Percentiles rank a stretch among this genome's conserved stretches.
These are phyloP conservation scores for Botryosphaeria dothidea DNA, from an alignment of 2,329 filamentous ascomycete species.

Conservation along the genomic window DNA sequence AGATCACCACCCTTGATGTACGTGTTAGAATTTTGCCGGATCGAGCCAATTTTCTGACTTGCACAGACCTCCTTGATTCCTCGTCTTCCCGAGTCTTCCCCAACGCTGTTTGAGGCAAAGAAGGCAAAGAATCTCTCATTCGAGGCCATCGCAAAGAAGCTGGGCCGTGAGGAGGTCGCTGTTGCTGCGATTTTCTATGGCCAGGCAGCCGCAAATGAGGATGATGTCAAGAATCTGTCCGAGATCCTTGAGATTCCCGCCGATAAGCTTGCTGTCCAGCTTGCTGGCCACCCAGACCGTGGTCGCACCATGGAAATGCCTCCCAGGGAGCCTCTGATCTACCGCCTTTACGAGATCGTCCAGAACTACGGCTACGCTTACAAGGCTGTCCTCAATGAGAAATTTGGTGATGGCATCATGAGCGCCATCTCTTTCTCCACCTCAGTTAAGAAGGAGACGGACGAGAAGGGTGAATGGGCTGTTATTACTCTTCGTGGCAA, in stretches of 20 bases:
- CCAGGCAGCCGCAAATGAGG: conserved; percentile 70
- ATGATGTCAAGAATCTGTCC: conserved; percentile 70
- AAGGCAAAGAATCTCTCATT: conserved; percentile 74
- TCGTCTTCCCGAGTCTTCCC: conserved; percentile 69
- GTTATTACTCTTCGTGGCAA: conserved; percentile 82
- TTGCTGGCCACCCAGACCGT: conserved; percentile 76
- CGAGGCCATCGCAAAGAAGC: conserved; percentile 70
- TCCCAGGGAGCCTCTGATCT: conserved; percentile 82
- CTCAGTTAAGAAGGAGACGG: conserved; percentile 90
- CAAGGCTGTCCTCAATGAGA: conserved; percentile 94
- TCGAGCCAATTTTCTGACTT: conserved; percentile 21
- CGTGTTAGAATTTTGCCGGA: background rate
- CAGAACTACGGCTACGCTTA: conserved; percentile 97
- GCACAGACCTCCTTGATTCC: conserved; percentile 64
- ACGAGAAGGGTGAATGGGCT: conserved; percentile 81
- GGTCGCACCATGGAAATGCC: conserved; percentile 81
- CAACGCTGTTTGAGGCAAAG: conserved; percentile 79
- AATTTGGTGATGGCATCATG: conserved; percentile 83
- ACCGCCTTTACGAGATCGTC: conserved; percentile 88
- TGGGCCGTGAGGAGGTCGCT: conserved; percentile 80
- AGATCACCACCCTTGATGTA: conserved; percentile 43
- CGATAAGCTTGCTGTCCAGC: conserved; percentile 59
- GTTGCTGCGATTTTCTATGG: conserved; percentile 90
- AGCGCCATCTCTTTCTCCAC: conserved; percentile 90
- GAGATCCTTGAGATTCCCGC: conserved; percentile 63